Percentiles rank a stretch among this genome's conserved stretches.
phyloP scores from a whole-genome alignment of 306 rosid species.

The Gynostemma pentaphyllum region DNA sequence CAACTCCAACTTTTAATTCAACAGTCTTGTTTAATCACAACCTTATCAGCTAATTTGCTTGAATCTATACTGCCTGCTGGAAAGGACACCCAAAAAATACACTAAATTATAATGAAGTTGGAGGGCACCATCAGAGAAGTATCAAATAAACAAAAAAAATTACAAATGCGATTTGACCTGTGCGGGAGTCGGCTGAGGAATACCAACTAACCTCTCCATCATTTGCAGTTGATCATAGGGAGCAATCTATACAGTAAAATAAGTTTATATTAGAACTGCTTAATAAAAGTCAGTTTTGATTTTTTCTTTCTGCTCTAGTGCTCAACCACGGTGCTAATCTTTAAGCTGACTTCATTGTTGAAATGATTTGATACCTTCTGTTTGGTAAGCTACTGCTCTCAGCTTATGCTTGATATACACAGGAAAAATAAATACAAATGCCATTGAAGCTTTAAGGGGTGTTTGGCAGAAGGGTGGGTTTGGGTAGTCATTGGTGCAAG shows the following conservation, averaged over 20 bases:
- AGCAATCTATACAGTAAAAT: constrained; percentile 54
- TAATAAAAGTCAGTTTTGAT: neutral
- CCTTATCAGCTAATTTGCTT: neutral
- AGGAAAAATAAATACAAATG: neutral
- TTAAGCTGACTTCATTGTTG: neutral
- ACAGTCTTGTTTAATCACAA: neutral
- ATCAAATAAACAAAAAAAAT: neutral
- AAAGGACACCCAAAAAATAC: neutral
- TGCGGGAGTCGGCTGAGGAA: constrained; percentile 32
- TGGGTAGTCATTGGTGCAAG: too few species aligned
- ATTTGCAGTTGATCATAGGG: constrained; percentile 89
- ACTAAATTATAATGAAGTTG: neutral
- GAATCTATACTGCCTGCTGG: constrained; percentile 2
- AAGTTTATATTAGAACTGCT: neutral
- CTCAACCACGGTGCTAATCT: neutral
- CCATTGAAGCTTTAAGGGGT: neutral
- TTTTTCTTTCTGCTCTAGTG: neutral
- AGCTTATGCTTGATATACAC: neutral
- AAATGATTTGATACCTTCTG: neutral
- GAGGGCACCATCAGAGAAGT: neutral
- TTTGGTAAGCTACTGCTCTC: neutral
- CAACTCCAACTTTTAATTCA: constrained; percentile 7
- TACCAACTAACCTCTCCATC: constrained; percentile 66
- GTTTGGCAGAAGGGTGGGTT: too few species aligned
- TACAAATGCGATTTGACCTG: constrained; percentile 25